Conservation (phyloP, 2,329 filamentous ascomycete species). For the Cercospora nicotianae region DNA sequence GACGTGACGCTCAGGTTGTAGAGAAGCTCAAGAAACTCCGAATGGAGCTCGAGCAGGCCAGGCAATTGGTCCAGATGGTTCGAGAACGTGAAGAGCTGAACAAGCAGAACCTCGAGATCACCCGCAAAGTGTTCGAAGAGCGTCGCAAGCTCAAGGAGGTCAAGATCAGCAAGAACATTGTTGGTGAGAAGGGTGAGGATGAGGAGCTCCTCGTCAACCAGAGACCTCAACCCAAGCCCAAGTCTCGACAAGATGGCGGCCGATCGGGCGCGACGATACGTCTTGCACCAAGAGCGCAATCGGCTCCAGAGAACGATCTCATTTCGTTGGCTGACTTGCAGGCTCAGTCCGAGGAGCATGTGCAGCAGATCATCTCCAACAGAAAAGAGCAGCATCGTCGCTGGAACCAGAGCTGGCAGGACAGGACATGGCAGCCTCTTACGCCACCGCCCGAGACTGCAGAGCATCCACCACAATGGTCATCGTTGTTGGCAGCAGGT, state of each 20-base stretch:
- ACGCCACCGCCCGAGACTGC: conserved; percentile 68
- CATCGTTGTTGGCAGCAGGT: conserved; percentile 31
- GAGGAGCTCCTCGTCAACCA: conserved; percentile 88
- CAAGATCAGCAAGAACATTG: conserved; percentile 82
- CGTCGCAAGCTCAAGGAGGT: conserved; percentile 79
- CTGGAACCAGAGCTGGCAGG: conserved; percentile 89
- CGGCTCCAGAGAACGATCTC: conserved; percentile 75
- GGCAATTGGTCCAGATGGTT: conserved; percentile 74
- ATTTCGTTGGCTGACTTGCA: conserved; percentile 72
- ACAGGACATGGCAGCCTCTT: conserved; percentile 81
- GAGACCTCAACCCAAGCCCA: conserved; percentile 61
- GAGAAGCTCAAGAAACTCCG: conserved; percentile 92
- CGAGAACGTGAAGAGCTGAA: conserved; percentile 78
- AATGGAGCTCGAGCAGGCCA: conserved; percentile 85
- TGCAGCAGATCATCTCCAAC: conserved; percentile 78
- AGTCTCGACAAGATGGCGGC: conserved; percentile 57
- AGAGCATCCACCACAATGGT: conserved; percentile 34
- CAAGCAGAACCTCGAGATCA: conserved; percentile 71
- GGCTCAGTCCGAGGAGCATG: conserved; percentile 76
- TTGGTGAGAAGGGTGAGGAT: conserved; percentile 81
- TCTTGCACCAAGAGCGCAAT: conserved; percentile 54
- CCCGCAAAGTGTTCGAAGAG: conserved; percentile 79
- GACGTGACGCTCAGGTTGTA: conserved; percentile 87
- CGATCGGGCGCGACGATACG: conserved; percentile 58
- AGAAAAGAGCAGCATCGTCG: conserved; percentile 85